phyloP scores from a whole-genome alignment of 305 asterid species.

The Fraxinus dipetala region DNA sequence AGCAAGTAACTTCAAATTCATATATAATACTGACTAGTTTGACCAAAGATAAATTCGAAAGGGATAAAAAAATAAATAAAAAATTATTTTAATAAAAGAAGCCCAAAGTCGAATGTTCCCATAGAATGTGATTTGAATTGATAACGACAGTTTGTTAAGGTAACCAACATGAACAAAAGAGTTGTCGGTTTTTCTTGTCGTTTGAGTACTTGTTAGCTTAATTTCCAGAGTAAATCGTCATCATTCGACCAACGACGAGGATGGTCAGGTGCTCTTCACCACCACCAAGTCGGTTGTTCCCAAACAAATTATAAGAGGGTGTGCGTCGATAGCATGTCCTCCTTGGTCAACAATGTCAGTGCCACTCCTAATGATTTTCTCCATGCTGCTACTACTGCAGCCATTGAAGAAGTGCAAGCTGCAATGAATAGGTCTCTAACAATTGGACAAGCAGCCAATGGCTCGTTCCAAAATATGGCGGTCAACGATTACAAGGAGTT shows the following conservation, averaged over 20 bases:
- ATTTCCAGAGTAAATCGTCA: conserved; percentile 4
- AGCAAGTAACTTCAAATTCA: neutral
- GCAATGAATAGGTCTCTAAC: too few relatives aligned
- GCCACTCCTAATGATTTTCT: too few relatives aligned
- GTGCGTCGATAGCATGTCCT: too few relatives aligned
- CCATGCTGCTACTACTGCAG: too few relatives aligned
- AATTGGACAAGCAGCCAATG: too few relatives aligned
- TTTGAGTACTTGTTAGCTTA: conserved; percentile 20
- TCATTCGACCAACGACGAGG: conserved; percentile 1
- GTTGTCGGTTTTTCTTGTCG: conserved; percentile 24
- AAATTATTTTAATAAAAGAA: neutral
- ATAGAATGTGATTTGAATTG: neutral
- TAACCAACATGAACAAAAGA: conserved; percentile 23
- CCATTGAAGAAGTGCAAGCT: too few relatives aligned
- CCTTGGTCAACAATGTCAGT: too few relatives aligned
- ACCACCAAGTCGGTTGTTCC: conserved; percentile 18
- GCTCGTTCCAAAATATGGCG: too few relatives aligned
- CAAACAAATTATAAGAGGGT: too few relatives aligned
- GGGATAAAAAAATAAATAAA: neutral
- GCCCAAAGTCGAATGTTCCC: neutral
- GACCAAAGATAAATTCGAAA: neutral
- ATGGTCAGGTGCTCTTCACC: conserved; percentile 12
- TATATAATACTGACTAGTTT: neutral
- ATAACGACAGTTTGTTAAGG: neutral
- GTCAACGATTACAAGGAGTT: too few relatives aligned